A percentile compares a stretch with the other conserved stretches of the same genome.
Conservation (phyloP, 495 filamentous ascomycete species). For the Podospora tetraspora region DNA sequence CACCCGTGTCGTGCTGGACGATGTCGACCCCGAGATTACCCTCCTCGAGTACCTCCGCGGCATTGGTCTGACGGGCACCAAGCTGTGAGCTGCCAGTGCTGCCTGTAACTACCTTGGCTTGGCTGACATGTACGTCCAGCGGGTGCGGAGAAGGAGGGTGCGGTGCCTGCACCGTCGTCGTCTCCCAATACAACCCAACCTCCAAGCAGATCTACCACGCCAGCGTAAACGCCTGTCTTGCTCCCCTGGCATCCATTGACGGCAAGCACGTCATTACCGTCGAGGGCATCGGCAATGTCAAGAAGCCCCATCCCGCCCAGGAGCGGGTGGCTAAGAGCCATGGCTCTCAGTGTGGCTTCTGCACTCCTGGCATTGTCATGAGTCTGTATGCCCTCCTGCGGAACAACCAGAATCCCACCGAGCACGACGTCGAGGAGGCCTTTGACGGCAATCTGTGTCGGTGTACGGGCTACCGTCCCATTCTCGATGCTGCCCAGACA, state of each 20-base stretch:
- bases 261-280: conserved; percentile 98
- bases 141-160: conserved; percentile 94
- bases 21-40: conserved; percentile 85
- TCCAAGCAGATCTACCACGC: conserved; percentile 87
- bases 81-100: conserved; percentile 39
- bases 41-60: conserved; percentile 87
- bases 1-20: conserved; percentile 78
- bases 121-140: conserved; percentile 35
- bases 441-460: conserved; percentile 95
- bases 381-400: conserved; percentile 77
- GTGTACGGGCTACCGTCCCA: conserved; percentile 92
- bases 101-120: not conserved
- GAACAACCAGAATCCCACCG: conserved; percentile 62
- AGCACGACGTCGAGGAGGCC: conserved; percentile 78
- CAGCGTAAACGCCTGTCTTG: conserved; percentile 89
- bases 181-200: conserved; percentile 88
- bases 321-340: conserved; percentile 78
- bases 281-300: conserved; percentile 90
- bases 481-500: conserved; percentile 83
- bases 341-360: conserved; percentile 74
- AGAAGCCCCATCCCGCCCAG: conserved; percentile 83
- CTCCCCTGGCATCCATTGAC: conserved; percentile 85
- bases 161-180: conserved; percentile 93
- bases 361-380: conserved; percentile 98
- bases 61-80: conserved; percentile 75